Evolutionary conservation across 2,329 filamentous ascomycete species (phyloP), one percentile per base, ranked within the genome.

Genomic region (Fusarium sacchari): DNA sequence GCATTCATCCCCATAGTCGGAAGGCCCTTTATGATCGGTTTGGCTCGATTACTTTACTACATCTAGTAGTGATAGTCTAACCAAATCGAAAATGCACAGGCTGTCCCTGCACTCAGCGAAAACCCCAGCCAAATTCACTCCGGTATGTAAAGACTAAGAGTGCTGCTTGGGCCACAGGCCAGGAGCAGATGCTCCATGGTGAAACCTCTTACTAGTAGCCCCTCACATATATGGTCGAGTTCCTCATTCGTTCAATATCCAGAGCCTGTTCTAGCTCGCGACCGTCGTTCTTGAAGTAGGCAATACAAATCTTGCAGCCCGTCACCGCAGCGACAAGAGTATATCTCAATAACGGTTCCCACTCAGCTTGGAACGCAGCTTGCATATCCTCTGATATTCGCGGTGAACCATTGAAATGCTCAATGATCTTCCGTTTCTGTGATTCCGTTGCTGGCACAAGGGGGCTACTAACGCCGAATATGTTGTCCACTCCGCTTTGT

Each of bases 361-460:
- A n/a, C 20, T n/a, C 44, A 12, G 20, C 26, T 9, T 17, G 20
- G 12, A 47, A 30, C 18, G 13, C 14, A 14, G 13, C 5, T 22
- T 47, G 9, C 13, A 47, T 22, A 2, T 47, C 26, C 13, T 47
- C 44, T 10, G 20, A 22, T 47, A 47, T 47, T 47, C 20, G 28
- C 1, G 26, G 44, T 2, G 26, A 26, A 22, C 26, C 13, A 30
- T 47, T 47, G 4, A 30, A 47, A 30, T 28, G 24, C 13, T 28
- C 24, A 46, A 46, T 46, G 18, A 28, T 28, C 24, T 46, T 46
- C 18, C 43, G 24, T 3, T 46, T 46, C 2, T 46, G 24, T 2
- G 17, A 28, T 28, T 28, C 12, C 0, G 18, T 20, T 28, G 18
- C 17, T 10, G 43, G 6, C 13, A 28, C 43, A 1, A 1, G 4